phyloP scores from a whole-genome alignment of 2,329 filamentous ascomycete genomes.

The Didymella glomerata region DNA sequence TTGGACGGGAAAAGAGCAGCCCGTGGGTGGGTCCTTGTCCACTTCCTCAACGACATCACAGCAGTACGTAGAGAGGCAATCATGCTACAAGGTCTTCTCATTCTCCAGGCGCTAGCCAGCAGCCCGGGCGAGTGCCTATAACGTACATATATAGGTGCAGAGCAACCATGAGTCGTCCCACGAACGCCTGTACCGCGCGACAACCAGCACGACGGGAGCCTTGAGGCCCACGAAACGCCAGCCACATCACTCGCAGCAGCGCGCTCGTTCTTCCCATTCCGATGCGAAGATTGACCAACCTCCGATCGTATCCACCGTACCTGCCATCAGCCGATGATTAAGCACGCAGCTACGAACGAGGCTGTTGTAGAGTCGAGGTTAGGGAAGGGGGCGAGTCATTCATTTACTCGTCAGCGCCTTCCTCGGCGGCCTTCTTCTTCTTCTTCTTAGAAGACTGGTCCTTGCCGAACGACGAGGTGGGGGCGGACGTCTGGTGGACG shows the following conservation, averaged over 20 bases:
- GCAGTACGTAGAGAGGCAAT: conserved; percentile 7
- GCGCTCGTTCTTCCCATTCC: conserved; percentile 49
- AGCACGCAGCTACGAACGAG: conserved; percentile 34
- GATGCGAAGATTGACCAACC: conserved; percentile 40
- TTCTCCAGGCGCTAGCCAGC: conserved; percentile 35
- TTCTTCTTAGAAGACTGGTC: conserved; percentile 49
- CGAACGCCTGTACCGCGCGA: conserved; percentile 30
- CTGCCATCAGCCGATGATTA: conserved; percentile 33
- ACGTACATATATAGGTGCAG: conserved; percentile 36
- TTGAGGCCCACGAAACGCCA: conserved; percentile 25
- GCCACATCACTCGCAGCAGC: conserved; percentile 29
- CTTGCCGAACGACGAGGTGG: conserved; percentile 55
- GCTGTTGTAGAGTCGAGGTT: conserved; percentile 42
- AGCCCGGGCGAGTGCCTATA: conserved; percentile 31
- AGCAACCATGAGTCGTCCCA: conserved; percentile 32
- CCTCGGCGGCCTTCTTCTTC: conserved; percentile 47
- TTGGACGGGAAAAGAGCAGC: conserved; percentile 7
- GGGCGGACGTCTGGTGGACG: conserved; percentile 81
- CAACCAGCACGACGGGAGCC: conserved; percentile 27
- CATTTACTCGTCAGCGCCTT: conserved; percentile 44
- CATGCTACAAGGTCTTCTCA: conserved; percentile 32
- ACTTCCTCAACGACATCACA: conserved; percentile 34
- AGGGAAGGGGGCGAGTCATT: conserved; percentile 51
- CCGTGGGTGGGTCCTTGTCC: conserved; percentile 15
- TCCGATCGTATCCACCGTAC: conserved; percentile 33